phyloP scores from a whole-genome alignment of 352 stramenopile species.

The Pythium oligandrum region DNA sequence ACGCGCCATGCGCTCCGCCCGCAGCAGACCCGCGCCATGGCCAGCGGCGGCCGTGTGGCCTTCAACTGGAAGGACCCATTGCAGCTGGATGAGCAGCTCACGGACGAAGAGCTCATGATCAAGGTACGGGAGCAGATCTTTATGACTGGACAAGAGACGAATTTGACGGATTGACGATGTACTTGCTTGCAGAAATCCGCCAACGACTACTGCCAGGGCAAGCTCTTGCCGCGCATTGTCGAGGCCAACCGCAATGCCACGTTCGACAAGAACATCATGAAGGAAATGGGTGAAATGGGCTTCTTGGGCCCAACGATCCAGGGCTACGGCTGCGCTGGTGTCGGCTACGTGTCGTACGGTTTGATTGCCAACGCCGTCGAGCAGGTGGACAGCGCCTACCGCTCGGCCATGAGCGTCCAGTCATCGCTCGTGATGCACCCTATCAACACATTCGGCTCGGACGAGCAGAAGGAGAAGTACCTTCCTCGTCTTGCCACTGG shows the following conservation, averaged over 20 bases:
- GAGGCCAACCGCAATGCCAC: slow-evolving; percentile 93
- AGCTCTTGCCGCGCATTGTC: slow-evolving; percentile 92
- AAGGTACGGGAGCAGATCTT: slow-evolving; percentile 34
- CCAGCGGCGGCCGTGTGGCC: slow-evolving; percentile 28
- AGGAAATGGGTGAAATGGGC: slow-evolving; percentile 92
- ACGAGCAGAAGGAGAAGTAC: slow-evolving; percentile 95
- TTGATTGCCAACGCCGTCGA: slow-evolving; percentile 97
- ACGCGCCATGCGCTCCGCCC: slow-evolving; percentile 18
- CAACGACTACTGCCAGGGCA: slow-evolving; percentile 91
- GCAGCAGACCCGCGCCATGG: slow-evolving; percentile 29
- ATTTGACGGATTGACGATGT: slow-evolving; percentile 3
- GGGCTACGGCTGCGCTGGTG: slow-evolving; percentile 92
- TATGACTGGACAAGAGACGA: not conserved
- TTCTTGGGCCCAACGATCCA: slow-evolving; percentile 93
- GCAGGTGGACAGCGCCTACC: slow-evolving; percentile 95
- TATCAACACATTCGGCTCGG: slow-evolving; percentile 96
- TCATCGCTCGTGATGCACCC: slow-evolving; percentile 98
- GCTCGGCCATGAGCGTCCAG: slow-evolving; percentile 97
- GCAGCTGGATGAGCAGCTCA: slow-evolving; percentile 69
- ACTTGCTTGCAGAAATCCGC: slow-evolving; percentile 74
- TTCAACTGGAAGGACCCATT: slow-evolving; percentile 87
- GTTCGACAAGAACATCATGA: slow-evolving; percentile 94
- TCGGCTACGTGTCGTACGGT: slow-evolving; percentile 96
- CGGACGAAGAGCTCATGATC: slow-evolving; percentile 90
- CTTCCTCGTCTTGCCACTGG: slow-evolving; percentile 92